Evolutionary conservation across 371 early-diverging fungal genomes (phyloP).

Genomic region (Mortierella sp.): DNA sequence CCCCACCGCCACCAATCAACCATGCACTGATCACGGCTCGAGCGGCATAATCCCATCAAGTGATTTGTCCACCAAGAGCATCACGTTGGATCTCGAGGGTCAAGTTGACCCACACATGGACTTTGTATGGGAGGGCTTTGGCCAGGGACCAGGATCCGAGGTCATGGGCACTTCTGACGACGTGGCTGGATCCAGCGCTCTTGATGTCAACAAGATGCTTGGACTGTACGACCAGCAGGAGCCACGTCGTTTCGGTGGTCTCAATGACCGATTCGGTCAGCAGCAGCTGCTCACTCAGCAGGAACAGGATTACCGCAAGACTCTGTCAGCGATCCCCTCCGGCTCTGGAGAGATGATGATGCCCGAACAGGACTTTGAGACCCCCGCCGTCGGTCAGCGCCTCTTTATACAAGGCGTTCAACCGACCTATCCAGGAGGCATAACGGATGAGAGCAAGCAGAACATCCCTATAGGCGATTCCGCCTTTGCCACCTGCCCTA

Average conservation of each 20-base stretch:
- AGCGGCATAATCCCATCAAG: conserved; percentile 33
- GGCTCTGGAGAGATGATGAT: conserved; percentile 15
- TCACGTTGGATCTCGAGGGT: conserved; percentile 13
- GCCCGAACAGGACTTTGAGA: conserved; percentile 13
- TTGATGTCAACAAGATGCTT: conserved; percentile 12
- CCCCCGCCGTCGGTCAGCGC: conserved; percentile 22
- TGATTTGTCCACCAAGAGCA: not conserved
- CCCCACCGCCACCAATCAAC: conserved; percentile 37
- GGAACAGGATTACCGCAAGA: conserved; percentile 15
- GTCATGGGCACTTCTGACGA: not conserved
- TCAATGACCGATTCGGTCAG: conserved; percentile 1
- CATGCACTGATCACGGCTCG: conserved; percentile 21
- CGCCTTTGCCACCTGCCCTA: conserved; percentile 23
- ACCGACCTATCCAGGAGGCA: conserved; percentile 16
- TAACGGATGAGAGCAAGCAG: conserved; percentile 2
- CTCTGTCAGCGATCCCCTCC: conserved; percentile 35
- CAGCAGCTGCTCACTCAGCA: conserved; percentile 12
- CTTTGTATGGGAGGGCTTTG: conserved; percentile 40
- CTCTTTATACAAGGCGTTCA: conserved; percentile 4
- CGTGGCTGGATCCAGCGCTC: conserved; percentile 1
- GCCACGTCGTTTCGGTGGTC: conserved; percentile 8
- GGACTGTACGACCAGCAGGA: conserved; percentile 4
- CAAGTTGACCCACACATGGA: conserved; percentile 34
- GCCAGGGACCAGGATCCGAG: conserved; percentile 43
- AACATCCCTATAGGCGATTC: conserved; percentile 22